Base-by-base conservation (phyloP, 2,329 filamentous ascomycete species). In the Xylogone sp. region DNA sequence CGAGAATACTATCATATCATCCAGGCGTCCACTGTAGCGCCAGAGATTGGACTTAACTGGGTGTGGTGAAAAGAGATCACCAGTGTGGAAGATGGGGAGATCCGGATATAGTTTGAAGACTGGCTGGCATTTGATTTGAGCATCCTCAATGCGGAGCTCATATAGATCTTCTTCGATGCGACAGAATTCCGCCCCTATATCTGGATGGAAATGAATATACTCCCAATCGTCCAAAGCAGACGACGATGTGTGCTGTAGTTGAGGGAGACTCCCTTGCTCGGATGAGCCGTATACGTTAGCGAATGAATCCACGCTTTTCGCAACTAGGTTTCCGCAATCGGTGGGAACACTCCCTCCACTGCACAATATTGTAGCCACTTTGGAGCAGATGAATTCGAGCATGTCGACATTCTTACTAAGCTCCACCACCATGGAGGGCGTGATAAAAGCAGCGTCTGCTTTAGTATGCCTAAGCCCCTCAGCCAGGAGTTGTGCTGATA, bases 1-100 rank as follows among this genome's bases (percentile, higher is more conserved):
- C 22, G 63, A 66, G 16, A 74, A 60, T 1, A 73, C 69, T 27
- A 75, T 68, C 13, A 73, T 65, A 56, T 75, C 72, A 48, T 75
- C 72, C 12, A 56, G 52, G 6, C 71, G 61, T 8, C 70, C 71
- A 18, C 61, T 34, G 48, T 62, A 72, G 6, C 58, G 61, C 68
- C 69, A 75, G 2, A 68, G 58, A 31, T 59, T 52, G 0, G 62
- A 55, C 13, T 69, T 67, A 2, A 57, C 61, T 1, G 72, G 68
- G 51, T 75, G 71, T 18, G 46, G 59, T 2, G 53, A 53, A 43
- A 59, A 75, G 0, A 75, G 57, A 54, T 75, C 72, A 18, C 65
- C 64, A 3, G 65, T 71, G 3, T 49, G 54, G 48, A 68, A 74
- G 24, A 66, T 59, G 1, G 64, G 46, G 6, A 65, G 46, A 1